Evolutionary conservation across 768 basidiomycete genomes (phyloP).

Genomic region (Tricholoma hemisulphureum): DNA sequence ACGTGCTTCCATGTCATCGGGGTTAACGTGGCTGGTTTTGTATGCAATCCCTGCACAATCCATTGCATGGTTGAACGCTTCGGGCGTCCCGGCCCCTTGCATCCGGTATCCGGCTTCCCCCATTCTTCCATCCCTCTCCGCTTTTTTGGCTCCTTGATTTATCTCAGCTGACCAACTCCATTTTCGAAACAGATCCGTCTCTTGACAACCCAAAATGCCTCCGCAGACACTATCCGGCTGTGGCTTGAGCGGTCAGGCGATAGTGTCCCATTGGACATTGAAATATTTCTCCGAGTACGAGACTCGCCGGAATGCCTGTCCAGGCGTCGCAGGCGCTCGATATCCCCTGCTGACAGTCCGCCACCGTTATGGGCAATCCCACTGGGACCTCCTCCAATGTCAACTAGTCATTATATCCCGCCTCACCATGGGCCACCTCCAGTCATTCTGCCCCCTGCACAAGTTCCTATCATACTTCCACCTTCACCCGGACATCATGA

Average conservation of each 20-base stretch:
- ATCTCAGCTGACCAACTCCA: slow-evolving; percentile 11
- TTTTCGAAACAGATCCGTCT: slow-evolving; percentile 64
- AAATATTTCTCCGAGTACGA: slow-evolving; percentile 66
- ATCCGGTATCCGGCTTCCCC: slow-evolving; percentile 1
- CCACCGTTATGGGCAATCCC: slow-evolving; percentile 33
- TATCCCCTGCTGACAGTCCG: slow-evolving; percentile 30
- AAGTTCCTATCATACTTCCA: slow-evolving; percentile 46
- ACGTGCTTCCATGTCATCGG: slow-evolving; percentile 7
- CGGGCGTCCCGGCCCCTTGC: background rate
- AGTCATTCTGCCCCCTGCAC: slow-evolving; percentile 33
- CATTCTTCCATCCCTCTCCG: background rate
- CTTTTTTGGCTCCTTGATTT: slow-evolving; percentile 1
- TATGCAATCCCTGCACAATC: background rate
- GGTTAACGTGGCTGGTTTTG: slow-evolving; percentile 8
- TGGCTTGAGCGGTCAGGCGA: slow-evolving; percentile 81
- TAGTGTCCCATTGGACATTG: slow-evolving; percentile 71
- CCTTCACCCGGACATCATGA: slow-evolving; percentile 43
- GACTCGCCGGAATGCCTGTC: slow-evolving; percentile 17
- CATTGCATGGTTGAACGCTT: background rate
- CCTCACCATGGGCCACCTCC: slow-evolving; percentile 27
- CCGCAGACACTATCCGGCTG: slow-evolving; percentile 75
- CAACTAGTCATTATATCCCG: slow-evolving; percentile 35
- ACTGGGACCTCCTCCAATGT: slow-evolving; percentile 28
- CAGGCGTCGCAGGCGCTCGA: slow-evolving; percentile 29
- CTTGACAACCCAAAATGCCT: slow-evolving; percentile 63